Evolutionary conservation across 2,329 filamentous ascomycete genomes (phyloP).

Genomic region (Penicillium vulpinum): DNA sequence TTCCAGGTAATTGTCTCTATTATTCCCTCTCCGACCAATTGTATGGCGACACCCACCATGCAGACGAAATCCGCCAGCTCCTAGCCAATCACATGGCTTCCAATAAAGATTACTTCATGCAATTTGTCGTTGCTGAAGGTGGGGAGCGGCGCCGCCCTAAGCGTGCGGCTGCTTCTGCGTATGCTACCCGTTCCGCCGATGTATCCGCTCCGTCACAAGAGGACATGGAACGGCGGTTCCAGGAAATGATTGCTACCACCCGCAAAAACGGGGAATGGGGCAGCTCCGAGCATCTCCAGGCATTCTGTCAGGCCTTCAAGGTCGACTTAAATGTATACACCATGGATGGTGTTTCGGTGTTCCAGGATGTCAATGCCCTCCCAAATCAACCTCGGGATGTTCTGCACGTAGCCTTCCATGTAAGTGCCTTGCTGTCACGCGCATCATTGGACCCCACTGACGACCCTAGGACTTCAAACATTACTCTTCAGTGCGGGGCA

Average conservation of each 20-base stretch:
- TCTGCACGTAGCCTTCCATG: constrained; percentile 64
- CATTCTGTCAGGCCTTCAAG: constrained; percentile 63
- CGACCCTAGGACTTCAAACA: constrained; percentile 59
- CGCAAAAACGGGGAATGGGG: constrained; percentile 62
- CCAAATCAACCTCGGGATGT: constrained; percentile 36
- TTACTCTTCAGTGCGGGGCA: constrained; percentile 65
- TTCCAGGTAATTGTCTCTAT: constrained; percentile 68
- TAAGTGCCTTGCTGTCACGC: constrained; percentile 40
- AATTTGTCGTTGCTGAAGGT: constrained; percentile 60
- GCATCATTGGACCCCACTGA: constrained; percentile 12
- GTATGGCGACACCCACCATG: constrained; percentile 60
- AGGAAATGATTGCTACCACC: constrained; percentile 60
- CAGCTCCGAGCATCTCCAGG: constrained; percentile 67
- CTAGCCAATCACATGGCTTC: constrained; percentile 64
- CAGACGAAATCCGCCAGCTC: constrained; percentile 58
- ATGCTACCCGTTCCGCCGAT: constrained; percentile 48
- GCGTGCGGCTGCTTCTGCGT: constrained; percentile 49
- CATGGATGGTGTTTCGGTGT: constrained; percentile 39
- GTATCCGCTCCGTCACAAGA: constrained; percentile 46
- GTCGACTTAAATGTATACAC: constrained; percentile 64
- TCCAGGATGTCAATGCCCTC: constrained; percentile 49
- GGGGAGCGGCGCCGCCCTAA: constrained; percentile 60
- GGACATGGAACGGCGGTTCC: constrained; percentile 60
- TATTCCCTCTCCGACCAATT: constrained; percentile 68
- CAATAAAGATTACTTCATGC: constrained; percentile 63